A percentile compares a stretch with the other conserved stretches of the same genome.
Evolutionary conservation across 352 stramenopile species (phyloP).

Genomic region (Phytophthora sojae): DNA sequence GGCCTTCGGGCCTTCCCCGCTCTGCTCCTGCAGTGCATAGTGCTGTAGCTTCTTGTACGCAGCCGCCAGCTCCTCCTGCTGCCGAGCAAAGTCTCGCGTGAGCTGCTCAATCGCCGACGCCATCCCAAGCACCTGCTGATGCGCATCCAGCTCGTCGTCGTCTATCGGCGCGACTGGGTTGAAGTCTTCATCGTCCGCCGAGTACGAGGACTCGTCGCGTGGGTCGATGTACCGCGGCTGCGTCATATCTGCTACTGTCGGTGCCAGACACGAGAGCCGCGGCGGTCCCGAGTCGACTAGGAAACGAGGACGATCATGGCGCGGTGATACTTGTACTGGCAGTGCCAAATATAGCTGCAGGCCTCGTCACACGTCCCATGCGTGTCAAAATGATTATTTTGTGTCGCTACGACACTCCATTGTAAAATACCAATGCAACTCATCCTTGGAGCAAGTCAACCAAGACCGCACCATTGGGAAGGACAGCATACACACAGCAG

Average conservation of each 20-base stretch:
- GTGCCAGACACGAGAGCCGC: not conserved
- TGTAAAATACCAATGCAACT: not conserved
- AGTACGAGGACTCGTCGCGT: not conserved
- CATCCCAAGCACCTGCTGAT: slow-evolving; percentile 74
- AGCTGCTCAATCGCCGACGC: slow-evolving; percentile 68
- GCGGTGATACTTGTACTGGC: not conserved
- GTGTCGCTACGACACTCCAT: not conserved
- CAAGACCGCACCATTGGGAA: not conserved
- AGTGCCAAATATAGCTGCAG: slow-evolving; percentile 16
- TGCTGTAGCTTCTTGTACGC: slow-evolving; percentile 69
- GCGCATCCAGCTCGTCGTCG: slow-evolving; percentile 49
- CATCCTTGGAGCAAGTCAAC: not conserved
- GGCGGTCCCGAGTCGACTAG: not conserved
- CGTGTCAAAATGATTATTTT: slow-evolving; percentile 5
- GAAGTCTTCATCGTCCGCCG: slow-evolving; percentile 7
- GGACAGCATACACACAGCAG: not conserved
- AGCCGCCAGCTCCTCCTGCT: slow-evolving; percentile 58
- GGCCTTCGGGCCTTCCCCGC: not conserved
- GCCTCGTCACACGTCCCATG: slow-evolving; percentile 18
- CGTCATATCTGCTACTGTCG: slow-evolving; percentile 22
- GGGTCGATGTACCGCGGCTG: slow-evolving; percentile 17
- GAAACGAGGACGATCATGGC: slow-evolving; percentile 20
- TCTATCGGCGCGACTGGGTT: slow-evolving; percentile 3
- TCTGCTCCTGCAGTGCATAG: slow-evolving; percentile 32
- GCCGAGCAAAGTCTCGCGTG: slow-evolving; percentile 61